These are phyloP conservation scores for Friedmanniomyces endolithicus DNA, from an alignment of 495 filamentous ascomycete genomes.

Conservation along the genomic window DNA sequence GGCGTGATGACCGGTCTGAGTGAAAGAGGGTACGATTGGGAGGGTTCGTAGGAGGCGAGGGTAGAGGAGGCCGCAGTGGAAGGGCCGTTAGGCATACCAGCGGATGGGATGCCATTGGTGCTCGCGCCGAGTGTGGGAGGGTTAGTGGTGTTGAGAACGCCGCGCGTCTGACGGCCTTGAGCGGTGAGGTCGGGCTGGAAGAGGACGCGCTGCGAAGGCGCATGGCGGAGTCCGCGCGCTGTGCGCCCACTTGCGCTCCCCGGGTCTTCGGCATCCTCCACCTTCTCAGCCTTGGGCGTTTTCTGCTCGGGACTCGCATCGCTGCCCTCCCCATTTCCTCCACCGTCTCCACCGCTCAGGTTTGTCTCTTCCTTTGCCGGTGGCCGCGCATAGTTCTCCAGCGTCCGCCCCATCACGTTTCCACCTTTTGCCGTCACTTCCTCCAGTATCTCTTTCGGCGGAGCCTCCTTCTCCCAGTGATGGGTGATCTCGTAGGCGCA, in stretches of 20 bases:
- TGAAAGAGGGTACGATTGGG: constrained; percentile 40
- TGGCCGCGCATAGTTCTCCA: constrained; percentile 53
- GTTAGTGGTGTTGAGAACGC: constrained; percentile 38
- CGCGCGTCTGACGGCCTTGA: constrained; percentile 46
- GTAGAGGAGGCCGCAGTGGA: constrained; percentile 32
- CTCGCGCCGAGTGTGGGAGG: constrained; percentile 29
- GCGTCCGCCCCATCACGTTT: constrained; percentile 58
- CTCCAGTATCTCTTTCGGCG: constrained; percentile 71
- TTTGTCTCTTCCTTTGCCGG: constrained; percentile 28
- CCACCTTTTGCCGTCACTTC: constrained; percentile 62
- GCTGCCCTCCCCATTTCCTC: constrained; percentile 23
- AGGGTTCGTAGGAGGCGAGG: constrained; percentile 48
- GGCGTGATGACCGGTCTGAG: constrained; percentile 61
- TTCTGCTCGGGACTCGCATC: constrained; percentile 47
- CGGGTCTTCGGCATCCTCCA: constrained; percentile 46
- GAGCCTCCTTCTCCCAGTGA: constrained; percentile 60
- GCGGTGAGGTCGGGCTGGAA: constrained; percentile 61
- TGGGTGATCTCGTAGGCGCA: constrained; percentile 66
- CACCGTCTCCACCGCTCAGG: constrained; percentile 13
- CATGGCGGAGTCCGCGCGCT: constrained; percentile 59
- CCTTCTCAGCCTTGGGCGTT: constrained; percentile 51
- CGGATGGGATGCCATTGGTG: constrained; percentile 18
- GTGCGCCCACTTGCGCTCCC: constrained; percentile 46
- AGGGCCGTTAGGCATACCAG: constrained; percentile 19
- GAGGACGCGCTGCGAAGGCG: constrained; percentile 64